A percentile compares a stretch with the other conserved stretches of the same genome.
These are phyloP conservation scores for Pleurozium schreberi DNA, from an alignment of 225 moss, liverwort and hornwort species.

Conservation along the genomic window DNA sequence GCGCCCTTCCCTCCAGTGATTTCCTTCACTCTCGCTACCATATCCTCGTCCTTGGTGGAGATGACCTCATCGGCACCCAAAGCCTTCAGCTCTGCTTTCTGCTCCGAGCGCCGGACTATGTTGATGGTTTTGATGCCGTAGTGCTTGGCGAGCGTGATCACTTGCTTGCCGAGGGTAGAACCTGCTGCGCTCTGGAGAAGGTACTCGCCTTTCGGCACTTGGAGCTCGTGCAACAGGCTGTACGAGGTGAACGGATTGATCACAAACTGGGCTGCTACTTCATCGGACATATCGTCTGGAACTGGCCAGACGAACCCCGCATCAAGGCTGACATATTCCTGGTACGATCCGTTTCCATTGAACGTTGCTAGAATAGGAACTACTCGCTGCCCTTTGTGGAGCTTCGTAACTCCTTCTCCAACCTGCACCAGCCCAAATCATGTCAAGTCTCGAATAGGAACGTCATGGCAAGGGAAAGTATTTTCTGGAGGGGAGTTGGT, in stretches of 20 bases:
- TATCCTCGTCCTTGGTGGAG: slow-evolving; percentile 9
- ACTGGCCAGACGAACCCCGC: slow-evolving; percentile 15
- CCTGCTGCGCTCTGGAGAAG: slow-evolving; percentile 30
- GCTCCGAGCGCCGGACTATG: slow-evolving; percentile 7
- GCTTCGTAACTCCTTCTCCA: slow-evolving; percentile 18
- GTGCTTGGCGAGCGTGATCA: slow-evolving; percentile 22
- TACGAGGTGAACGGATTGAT: slow-evolving; percentile 23
- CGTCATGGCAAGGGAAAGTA: neutral
- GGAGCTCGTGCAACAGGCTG: slow-evolving; percentile 4
- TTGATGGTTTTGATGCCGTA: slow-evolving; percentile 28
- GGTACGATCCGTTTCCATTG: slow-evolving; percentile 19
- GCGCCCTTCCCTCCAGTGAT: slow-evolving; percentile 9
- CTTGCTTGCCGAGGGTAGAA: slow-evolving; percentile 25
- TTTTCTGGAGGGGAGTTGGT: neutral
- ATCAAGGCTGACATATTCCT: slow-evolving; percentile 6
- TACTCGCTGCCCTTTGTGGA: slow-evolving; percentile 23
- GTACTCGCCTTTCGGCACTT: slow-evolving; percentile 21
- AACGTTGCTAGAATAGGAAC: neutral
- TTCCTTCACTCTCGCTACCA: slow-evolving; percentile 9
- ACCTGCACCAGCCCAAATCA: neutral
- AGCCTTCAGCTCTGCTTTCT: slow-evolving; percentile 4
- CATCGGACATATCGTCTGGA: slow-evolving; percentile 15
- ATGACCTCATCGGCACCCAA: slow-evolving; percentile 19
- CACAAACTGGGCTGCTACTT: slow-evolving; percentile 21
- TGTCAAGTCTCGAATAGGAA: neutral